Evolutionary conservation across 2,329 filamentous ascomycete species (phyloP).

Genomic region (Aspergillus fijiensis): DNA sequence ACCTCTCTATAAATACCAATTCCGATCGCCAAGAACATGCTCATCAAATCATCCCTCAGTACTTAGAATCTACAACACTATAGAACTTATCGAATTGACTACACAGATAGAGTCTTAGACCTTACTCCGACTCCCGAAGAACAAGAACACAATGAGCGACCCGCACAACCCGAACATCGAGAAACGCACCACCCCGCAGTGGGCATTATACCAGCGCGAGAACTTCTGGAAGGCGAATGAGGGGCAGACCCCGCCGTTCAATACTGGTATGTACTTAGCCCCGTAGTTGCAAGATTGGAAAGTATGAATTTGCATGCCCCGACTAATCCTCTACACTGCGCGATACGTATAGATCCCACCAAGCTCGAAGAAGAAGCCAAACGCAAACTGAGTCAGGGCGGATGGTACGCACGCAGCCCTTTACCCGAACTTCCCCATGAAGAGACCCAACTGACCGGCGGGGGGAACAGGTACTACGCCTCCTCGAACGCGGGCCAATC

Average conservation of each 20-base stretch:
- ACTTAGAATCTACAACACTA: neutral
- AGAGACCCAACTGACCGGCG: neutral
- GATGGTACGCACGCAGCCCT: constrained; percentile 45
- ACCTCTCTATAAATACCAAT: neutral
- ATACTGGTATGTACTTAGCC: constrained; percentile 43
- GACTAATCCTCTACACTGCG: neutral
- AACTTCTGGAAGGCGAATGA: constrained; percentile 57
- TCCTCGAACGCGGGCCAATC: constrained; percentile 39
- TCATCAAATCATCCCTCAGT: no score
- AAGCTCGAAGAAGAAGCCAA: constrained; percentile 60
- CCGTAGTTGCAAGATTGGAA: neutral
- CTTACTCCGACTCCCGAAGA: no score
- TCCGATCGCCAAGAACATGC: no score
- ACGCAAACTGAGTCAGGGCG: constrained; percentile 56
- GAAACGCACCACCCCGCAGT: constrained; percentile 53
- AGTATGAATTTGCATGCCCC: no score
- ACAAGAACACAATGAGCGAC: constrained; percentile 37
- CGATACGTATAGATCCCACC: constrained; percentile 44
- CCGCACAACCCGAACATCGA: constrained; percentile 54
- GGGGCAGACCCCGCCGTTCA: constrained; percentile 52
- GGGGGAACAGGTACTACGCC: constrained; percentile 31
- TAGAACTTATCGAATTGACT: neutral
- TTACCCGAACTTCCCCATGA: neutral
- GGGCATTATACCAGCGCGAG: constrained; percentile 55
- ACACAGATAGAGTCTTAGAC: no score